Percentiles rank a stretch among this genome's conserved stretches.
Evolutionary conservation across 2,329 filamentous ascomycete species (phyloP).

Genomic region (Dactylellina leptospora): DNA sequence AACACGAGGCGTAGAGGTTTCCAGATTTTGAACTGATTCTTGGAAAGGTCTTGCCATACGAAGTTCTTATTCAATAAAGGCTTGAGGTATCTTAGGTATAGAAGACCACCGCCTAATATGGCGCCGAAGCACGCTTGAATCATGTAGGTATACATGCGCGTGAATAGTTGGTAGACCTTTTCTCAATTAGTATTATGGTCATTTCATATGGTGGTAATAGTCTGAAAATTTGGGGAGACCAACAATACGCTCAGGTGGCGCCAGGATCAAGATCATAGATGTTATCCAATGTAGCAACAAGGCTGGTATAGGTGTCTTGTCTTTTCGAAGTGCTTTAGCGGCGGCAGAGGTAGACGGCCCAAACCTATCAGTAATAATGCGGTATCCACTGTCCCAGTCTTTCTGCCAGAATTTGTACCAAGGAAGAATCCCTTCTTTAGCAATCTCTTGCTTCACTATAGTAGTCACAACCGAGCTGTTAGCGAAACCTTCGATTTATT

Average conservation of each 20-base stretch:
- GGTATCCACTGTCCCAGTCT: constrained; percentile 52
- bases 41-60: constrained; percentile 5
- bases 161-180: constrained; percentile 57
- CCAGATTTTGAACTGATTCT: constrained; percentile 5
- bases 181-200: background rate
- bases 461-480: too few species aligned
- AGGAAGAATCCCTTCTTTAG: constrained; percentile 68
- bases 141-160: constrained; percentile 61
- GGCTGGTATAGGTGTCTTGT: constrained; percentile 60
- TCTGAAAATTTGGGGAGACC: background rate
- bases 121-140: constrained; percentile 59
- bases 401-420: constrained; percentile 64
- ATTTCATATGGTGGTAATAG: constrained; percentile 31
- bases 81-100: constrained; percentile 56
- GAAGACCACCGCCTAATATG: constrained; percentile 59
- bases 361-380: constrained; percentile 57
- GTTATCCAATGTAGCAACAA: constrained; percentile 61
- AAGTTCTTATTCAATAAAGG: constrained; percentile 33
- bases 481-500: too few species aligned
- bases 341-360: constrained; percentile 50
- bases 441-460: constrained; percentile 69
- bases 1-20: constrained; percentile 24
- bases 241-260: constrained; percentile 55
- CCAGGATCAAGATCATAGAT: constrained; percentile 59
- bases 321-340: constrained; percentile 52